Evolutionary conservation across 768 basidiomycete species (phyloP), one percentile per base, ranked within the genome.

Genomic region (Mycena epipterygia): DNA sequence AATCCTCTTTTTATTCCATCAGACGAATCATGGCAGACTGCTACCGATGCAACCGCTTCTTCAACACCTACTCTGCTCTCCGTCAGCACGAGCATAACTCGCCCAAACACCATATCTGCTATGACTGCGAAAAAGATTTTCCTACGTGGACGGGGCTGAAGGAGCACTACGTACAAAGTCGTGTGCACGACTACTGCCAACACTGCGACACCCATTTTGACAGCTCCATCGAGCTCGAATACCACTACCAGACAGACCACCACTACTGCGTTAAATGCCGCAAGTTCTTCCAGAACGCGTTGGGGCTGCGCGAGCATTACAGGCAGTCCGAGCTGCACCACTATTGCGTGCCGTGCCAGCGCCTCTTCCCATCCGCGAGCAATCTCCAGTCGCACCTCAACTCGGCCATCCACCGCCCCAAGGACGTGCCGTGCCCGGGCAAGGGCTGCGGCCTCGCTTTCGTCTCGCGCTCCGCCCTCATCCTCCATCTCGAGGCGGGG

Each of bases 401-500:
- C 17, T 92, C 92, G 0, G 82, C 86, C 33, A 48, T 79, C 13
- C 92, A 93, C 76, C 77, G 78, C 11, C 78, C 84, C 4, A 82
- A 78, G 64, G 77, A 76, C 67, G 69, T 80, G 42, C 73, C 23
- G 55, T 88, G 81, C 73, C 79, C 70, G 80, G 86, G 75, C 79
- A 67, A 23, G 6, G 82, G 84, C 39, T 93, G 93, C 74, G 78
- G 66, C 1, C 70, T 71, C 25, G 72, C 63, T 1, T 93, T 93
- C 78, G 77, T 89, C 59, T 88, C 86, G 23, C 80, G 73, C 48
- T 85, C 90, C 12, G 88, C 90, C 13, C 81, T 93, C 52, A 74
- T 88, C 35, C 84, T 87, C 33, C 92, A 94, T 77, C 84, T 92
- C 75, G 93, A 93, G 74, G 80, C 84, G 14, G 91, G 91, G 1